These are phyloP conservation scores for Ogataea nakhonphanomensis DNA, from an alignment of 805 yeast genomes.

Conservation along the genomic window DNA sequence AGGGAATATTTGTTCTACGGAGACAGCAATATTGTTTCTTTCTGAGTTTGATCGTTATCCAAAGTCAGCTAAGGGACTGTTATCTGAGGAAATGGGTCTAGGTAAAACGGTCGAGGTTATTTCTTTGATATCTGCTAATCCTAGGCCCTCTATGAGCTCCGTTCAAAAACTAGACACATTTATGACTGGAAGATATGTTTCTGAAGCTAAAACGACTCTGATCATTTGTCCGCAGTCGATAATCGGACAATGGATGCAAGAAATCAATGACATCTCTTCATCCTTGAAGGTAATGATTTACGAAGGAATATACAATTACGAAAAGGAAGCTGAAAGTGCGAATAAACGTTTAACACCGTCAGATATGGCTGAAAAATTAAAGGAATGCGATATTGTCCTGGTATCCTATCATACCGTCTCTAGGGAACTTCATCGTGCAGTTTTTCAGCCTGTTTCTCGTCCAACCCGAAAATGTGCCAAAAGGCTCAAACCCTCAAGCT, in stretches of 20 bases:
- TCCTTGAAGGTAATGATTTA: slow-evolving; percentile 59
- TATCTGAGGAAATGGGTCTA: slow-evolving; percentile 96
- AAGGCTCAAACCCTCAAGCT: slow-evolving; percentile 17
- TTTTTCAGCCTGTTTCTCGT: slow-evolving; percentile 57
- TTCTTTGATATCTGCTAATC: slow-evolving; percentile 60
- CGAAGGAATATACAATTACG: slow-evolving; percentile 45
- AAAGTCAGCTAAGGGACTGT: slow-evolving; percentile 52
- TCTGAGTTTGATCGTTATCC: slow-evolving; percentile 2
- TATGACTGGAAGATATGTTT: slow-evolving; percentile 42
- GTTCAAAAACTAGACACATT: slow-evolving; percentile 34
- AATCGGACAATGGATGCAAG: slow-evolving; percentile 81
- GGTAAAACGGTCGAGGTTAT: slow-evolving; percentile 91
- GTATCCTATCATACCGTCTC: slow-evolving; percentile 74
- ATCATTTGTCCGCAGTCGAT: slow-evolving; percentile 87
- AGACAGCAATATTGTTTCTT: slow-evolving; percentile 31
- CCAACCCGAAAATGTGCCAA: slow-evolving; percentile 41
- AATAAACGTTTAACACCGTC: slow-evolving; percentile 24
- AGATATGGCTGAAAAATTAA: slow-evolving; percentile 49
- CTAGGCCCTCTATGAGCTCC: slow-evolving; percentile 37
- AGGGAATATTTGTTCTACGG: slow-evolving; percentile 41
- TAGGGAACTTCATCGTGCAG: slow-evolving; percentile 74
- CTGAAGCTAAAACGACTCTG: slow-evolving; percentile 64
- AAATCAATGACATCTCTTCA: slow-evolving; percentile 58
- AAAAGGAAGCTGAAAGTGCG: slow-evolving; percentile 32
- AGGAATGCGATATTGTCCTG: slow-evolving; percentile 70